A percentile compares a stretch with the other conserved stretches of the same genome.
phyloP scores from a whole-genome alignment of 805 yeast species.

The Groenewaldozyma salmanticensis region DNA sequence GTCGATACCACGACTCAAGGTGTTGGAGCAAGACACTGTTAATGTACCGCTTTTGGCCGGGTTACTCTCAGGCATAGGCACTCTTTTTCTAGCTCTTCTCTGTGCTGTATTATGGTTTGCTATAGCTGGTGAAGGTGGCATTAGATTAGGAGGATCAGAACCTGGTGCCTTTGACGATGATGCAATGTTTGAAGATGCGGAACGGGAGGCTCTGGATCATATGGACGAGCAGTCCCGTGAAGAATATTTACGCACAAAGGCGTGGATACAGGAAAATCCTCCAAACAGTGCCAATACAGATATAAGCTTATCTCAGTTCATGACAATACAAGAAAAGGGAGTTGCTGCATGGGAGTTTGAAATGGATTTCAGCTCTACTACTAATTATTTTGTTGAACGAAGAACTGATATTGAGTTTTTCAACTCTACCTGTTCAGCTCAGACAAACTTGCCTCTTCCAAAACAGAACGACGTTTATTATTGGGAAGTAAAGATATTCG shows the following conservation, averaged over 20 bases:
- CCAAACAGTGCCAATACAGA: constrained; percentile 36
- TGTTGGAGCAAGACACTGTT: constrained; percentile 10
- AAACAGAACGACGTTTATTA: constrained; percentile 75
- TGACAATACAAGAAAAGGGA: constrained; percentile 76
- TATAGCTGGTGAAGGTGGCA: constrained; percentile 24
- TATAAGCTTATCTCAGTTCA: constrained; percentile 44
- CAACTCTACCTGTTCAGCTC: constrained; percentile 56
- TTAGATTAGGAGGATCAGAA: constrained; percentile 30
- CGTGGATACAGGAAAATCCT: constrained; percentile 33
- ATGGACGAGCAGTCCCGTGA: constrained; percentile 47
- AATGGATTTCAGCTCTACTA: constrained; percentile 33
- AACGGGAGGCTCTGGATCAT: constrained; percentile 51
- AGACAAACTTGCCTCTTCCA: constrained; percentile 80
- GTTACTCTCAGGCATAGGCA: constrained; percentile 30
- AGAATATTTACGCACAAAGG: constrained; percentile 53
- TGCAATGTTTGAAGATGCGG: constrained; percentile 48
- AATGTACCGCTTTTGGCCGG: constrained; percentile 32
- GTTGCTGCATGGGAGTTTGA: constrained; percentile 83
- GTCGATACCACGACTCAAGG: too few species aligned
- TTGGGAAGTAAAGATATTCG: constrained; percentile 79
- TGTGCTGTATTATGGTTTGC: constrained; percentile 24
- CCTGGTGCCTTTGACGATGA: constrained; percentile 61
- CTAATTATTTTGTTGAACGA: constrained; percentile 54
- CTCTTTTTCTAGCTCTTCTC: constrained; percentile 26
- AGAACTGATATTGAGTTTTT: constrained; percentile 43